Base-by-base conservation (phyloP, 2,329 filamentous ascomycete genomes). In the Cadophora sp. region DNA sequence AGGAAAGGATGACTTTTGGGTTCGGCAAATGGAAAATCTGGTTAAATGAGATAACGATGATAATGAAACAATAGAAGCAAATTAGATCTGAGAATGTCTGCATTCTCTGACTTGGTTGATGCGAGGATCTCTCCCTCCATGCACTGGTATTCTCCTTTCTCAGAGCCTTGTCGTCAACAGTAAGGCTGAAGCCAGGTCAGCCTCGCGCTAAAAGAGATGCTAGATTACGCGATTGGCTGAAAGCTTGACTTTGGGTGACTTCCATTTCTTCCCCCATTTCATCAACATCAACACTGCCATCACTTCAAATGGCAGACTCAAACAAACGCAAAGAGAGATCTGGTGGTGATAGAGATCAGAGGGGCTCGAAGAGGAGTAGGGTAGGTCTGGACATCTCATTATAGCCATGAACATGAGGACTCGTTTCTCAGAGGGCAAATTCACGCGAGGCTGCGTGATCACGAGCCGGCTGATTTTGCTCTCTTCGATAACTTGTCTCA, bases 361-460 rank as follows among this genome's bases (percentile, higher is more conserved):
- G 66, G 55, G 66, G 60, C 12, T 24, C 60, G 8, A 76, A 76
- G 71, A 73, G 73, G 48, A 75, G 73, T 67, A 76, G 75, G 73
- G 74, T 76, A 67, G 63, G 72, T 68, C n/a, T 26, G n/a, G 6
- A 22, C 7, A 16, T 31, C 29, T 51, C 12, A 19, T 61, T n/a
- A 9, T 22, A 24, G 43, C 27, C 43, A 8, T 34, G 8, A 29
- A 16, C 26, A n/a, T 22, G 8, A 26, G 16, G 34, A 29, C 29
- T 27, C 22, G 14, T 11, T 11, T 40, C 51, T 61, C 60, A 27
- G 14, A 1, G n/a, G 24, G 37, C 22, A 43, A 27, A 19, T 34
- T 43, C 34, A 27, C 2, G 50, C 60, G 12, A 67, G 26, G 24
- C 37, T 63, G 16, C 12, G 43, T 24, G 34, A 24, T 22, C 24